phyloP scores from a whole-genome alignment of 2,329 filamentous ascomycete genomes.

The Alternaria gaisen region DNA sequence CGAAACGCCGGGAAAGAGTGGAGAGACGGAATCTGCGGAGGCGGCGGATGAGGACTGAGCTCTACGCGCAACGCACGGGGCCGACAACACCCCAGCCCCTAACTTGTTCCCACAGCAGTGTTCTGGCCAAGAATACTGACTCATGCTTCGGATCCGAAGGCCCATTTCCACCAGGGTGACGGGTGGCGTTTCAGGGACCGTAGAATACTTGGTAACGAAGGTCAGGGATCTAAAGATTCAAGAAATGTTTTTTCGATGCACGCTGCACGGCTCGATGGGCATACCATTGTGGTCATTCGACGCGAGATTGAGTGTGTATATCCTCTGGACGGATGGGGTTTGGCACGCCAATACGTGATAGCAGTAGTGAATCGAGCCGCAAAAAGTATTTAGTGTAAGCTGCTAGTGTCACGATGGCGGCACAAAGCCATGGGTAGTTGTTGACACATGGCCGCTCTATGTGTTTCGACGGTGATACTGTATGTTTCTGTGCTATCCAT shows the following conservation, averaged over 20 bases:
- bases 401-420: background rate
- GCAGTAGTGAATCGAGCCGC: background rate
- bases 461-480: background rate
- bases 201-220: background rate
- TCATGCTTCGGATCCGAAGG: conserved; percentile 1
- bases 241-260: background rate
- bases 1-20: conserved; percentile 5
- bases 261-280: background rate
- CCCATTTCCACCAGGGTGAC: background rate
- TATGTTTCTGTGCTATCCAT: background rate
- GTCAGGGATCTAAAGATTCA: background rate
- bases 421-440: background rate
- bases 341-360: background rate
- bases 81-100: background rate
- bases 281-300: background rate
- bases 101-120: background rate
- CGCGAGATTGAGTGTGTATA: background rate
- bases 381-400: background rate
- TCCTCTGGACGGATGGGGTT: background rate
- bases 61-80: background rate
- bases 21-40: conserved; percentile 8
- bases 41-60: conserved; percentile 6
- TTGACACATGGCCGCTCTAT: background rate
- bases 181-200: background rate
- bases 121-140: conserved; percentile 2